phyloP scores from a whole-genome alignment of 176 grass and related monocot species.

The Panicum miliaceum region DNA sequence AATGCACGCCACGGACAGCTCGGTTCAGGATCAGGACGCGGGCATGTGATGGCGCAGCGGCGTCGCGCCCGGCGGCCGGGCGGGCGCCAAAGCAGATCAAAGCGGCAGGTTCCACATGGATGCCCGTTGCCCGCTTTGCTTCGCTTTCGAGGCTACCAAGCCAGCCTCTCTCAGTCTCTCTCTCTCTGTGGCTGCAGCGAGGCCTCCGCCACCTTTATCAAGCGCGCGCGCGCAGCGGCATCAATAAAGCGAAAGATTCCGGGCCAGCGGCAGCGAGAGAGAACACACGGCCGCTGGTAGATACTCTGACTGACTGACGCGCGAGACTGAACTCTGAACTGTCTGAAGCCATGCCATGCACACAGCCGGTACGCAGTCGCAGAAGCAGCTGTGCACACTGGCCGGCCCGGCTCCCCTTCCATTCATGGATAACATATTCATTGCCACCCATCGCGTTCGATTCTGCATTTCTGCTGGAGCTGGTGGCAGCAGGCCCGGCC shows the following conservation, averaged over 20 bases:
- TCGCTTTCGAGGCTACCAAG: conserved; percentile 20
- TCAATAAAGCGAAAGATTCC: conserved; percentile 59
- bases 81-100: conserved; percentile 1
- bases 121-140: conserved; percentile 8
- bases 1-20: background rate
- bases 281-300: background rate
- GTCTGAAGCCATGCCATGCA: background rate
- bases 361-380: background rate
- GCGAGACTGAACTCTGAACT: background rate
- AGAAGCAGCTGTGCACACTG: too few species aligned
- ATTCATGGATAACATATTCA: background rate
- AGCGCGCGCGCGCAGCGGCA: conserved; percentile 25
- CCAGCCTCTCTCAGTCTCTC: background rate
- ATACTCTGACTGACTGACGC: background rate
- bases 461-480: too few species aligned
- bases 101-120: background rate
- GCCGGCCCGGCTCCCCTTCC: too few species aligned
- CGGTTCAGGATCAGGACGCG: too few species aligned
- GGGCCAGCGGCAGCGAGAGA: background rate
- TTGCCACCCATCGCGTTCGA: background rate
- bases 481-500: background rate
- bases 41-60: too few species aligned
- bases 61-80: background rate
- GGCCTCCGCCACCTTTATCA: background rate
- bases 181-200: background rate